Conservation (phyloP, 495 filamentous ascomycete genomes). For the Parachaetomium inaequale region DNA sequence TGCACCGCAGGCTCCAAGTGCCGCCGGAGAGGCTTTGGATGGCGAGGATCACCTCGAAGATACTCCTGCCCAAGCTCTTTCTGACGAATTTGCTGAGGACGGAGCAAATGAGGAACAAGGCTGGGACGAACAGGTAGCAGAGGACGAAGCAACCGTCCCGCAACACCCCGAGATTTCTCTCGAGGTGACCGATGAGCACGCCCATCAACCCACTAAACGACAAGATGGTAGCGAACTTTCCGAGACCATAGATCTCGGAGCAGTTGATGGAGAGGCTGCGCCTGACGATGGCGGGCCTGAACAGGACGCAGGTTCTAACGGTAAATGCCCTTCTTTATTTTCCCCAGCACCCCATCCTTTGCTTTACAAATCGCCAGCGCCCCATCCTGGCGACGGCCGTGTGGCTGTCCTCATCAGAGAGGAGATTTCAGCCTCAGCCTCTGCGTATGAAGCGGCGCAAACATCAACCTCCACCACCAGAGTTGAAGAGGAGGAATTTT, state of each 20-base stretch:
- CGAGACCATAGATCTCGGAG: neutral
- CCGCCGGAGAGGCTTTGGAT: neutral
- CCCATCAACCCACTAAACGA: neutral
- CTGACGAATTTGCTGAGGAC: neutral
- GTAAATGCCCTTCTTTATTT: constrained; percentile 26
- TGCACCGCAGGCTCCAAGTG: neutral
- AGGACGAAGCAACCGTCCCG: neutral
- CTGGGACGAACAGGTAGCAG: constrained; percentile 1
- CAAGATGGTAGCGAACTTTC: neutral
- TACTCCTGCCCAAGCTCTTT: neutral
- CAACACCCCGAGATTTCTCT: neutral
- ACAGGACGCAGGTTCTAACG: constrained; percentile 19
- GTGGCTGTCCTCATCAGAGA: too few species aligned
- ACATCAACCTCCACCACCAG: neutral
- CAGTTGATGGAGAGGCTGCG: constrained; percentile 1
- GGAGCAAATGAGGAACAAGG: neutral
- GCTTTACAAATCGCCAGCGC: constrained; percentile 1
- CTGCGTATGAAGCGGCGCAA: neutral
- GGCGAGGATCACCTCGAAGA: neutral
- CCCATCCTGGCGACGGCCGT: too few species aligned
- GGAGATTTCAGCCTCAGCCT: neutral
- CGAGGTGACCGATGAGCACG: neutral
- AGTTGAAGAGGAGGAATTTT: constrained; percentile 4
- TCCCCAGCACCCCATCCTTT: neutral
- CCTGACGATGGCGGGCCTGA: constrained; percentile 2